Evolutionary conservation across 176 grass and related monocot species (phyloP).

Genomic region (Aegilops longissima): DNA sequence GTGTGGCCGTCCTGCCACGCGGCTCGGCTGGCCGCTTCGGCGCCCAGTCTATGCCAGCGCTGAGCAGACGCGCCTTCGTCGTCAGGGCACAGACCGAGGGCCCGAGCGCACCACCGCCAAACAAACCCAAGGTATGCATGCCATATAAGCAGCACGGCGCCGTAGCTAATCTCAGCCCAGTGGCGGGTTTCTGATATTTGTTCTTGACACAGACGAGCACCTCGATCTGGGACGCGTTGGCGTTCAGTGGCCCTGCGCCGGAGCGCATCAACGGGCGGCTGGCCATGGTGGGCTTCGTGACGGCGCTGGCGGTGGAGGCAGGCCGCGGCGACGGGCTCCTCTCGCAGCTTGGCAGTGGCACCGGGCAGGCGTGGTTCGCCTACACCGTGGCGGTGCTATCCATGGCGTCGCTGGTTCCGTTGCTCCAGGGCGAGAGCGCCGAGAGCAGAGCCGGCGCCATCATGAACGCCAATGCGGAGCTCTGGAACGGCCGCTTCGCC

Average conservation of each 20-base stretch:
- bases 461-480: too few relatives aligned
- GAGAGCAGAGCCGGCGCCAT: too few relatives aligned
- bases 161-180: neutral
- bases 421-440: too few relatives aligned
- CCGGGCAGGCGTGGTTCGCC: slow-evolving; percentile 46
- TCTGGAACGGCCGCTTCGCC: too few relatives aligned
- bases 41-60: neutral
- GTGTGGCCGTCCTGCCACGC: neutral
- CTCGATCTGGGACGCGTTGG: slow-evolving; percentile 43
- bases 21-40: neutral
- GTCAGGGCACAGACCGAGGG: neutral
- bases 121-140: neutral
- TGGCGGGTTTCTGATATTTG: neutral
- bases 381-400: slow-evolving; percentile 40
- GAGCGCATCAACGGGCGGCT: slow-evolving; percentile 70
- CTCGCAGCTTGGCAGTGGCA: slow-evolving; percentile 27
- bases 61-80: neutral
- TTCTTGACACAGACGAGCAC: neutral
- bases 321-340: slow-evolving; percentile 37
- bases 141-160: neutral
- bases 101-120: neutral
- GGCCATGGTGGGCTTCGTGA: slow-evolving; percentile 65
- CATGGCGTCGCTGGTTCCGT: too few relatives aligned
- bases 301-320: slow-evolving; percentile 53
- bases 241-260: slow-evolving; percentile 52